Evolutionary conservation across 768 basidiomycete species (phyloP).

Genomic region (Sarcodon aspratus): DNA sequence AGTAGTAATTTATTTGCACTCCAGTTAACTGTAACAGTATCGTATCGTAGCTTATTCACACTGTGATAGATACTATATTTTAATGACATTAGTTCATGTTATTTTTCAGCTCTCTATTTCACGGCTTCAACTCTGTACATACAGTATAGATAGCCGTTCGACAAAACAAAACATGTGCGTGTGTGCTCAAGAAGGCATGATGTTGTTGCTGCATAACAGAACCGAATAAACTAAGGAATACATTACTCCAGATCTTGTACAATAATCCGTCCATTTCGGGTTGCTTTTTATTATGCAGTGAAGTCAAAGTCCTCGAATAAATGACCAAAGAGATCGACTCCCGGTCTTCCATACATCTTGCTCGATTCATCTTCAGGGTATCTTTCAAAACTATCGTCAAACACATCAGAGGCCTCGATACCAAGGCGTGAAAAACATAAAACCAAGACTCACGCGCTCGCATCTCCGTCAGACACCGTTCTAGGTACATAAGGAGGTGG

Average conservation of each 20-base stretch:
- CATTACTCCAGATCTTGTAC: too few relatives aligned
- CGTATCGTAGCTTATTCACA: too few relatives aligned
- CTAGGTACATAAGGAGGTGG: conserved; percentile 92
- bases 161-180: background rate
- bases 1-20: too few relatives aligned
- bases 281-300: conserved; percentile 15
- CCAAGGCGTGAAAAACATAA: conserved; percentile 3
- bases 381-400: conserved; percentile 47
- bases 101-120: too few relatives aligned
- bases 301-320: conserved; percentile 79
- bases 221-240: too few relatives aligned
- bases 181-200: background rate
- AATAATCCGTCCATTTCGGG: too few relatives aligned
- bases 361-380: conserved; percentile 69
- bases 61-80: too few relatives aligned
- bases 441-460: conserved; percentile 64
- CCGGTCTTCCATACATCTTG: conserved; percentile 44
- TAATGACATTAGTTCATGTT: too few relatives aligned
- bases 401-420: conserved; percentile 1
- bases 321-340: conserved; percentile 49
- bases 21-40: too few relatives aligned
- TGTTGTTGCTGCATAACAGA: too few relatives aligned
- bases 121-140: too few relatives aligned
- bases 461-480: conserved; percentile 88
- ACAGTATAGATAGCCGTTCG: background rate